phyloP scores from a whole-genome alignment of 73 alveolate genomes.

The Paramecium primaurelia region DNA sequence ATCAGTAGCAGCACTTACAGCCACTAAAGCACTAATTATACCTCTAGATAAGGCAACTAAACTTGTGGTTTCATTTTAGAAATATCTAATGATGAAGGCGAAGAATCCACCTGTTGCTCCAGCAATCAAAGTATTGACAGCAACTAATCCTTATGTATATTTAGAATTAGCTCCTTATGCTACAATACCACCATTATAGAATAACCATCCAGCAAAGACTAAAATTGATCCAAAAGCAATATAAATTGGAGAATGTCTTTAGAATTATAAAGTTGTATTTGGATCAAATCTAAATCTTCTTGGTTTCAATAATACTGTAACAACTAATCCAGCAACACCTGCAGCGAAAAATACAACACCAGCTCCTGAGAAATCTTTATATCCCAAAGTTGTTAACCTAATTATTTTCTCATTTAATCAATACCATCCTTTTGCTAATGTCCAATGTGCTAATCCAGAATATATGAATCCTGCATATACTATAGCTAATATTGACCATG shows the following conservation, averaged over 20 bases:
- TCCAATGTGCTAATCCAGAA: slow-evolving; percentile 40
- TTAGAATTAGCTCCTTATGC: background rate
- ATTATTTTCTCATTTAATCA: background rate
- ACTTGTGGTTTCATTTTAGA: background rate
- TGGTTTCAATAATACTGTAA: background rate
- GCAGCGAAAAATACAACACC: slow-evolving; percentile 43
- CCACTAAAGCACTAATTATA: background rate
- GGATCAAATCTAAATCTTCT: slow-evolving; percentile 37
- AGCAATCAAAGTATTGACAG: slow-evolving; percentile 33
- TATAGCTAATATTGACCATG: background rate
- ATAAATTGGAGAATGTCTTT: background rate
- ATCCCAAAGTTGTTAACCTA: slow-evolving; percentile 34
- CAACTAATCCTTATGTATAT: background rate
- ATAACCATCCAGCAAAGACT: background rate
- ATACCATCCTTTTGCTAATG: background rate
- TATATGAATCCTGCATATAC: slow-evolving; percentile 36
- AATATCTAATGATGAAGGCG: background rate
- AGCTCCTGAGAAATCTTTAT: slow-evolving; percentile 43
- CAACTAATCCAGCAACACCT: slow-evolving; percentile 13
- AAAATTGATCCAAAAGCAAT: slow-evolving; percentile 10
- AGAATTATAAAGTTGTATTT: background rate
- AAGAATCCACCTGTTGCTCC: slow-evolving; percentile 39
- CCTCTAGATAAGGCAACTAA: slow-evolving; percentile 23
- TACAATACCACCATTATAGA: background rate
- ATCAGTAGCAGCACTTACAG: slow-evolving; percentile 9